These are phyloP conservation scores for Luffa acutangula DNA, from an alignment of 306 rosid species.

Conservation along the genomic window DNA sequence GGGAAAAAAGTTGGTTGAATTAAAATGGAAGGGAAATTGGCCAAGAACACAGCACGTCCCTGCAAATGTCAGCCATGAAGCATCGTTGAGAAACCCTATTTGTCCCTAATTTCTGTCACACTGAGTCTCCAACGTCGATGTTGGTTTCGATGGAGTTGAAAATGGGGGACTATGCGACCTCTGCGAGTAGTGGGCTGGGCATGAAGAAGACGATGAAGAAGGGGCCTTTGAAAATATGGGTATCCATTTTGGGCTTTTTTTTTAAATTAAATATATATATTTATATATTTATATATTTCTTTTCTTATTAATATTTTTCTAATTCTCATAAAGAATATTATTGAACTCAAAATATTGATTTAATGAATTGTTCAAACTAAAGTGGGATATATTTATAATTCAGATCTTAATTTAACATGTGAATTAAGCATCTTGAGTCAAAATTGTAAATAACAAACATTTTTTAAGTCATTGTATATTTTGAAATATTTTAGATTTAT, in stretches of 20 bases:
- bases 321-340: no score
- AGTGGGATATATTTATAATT: background rate
- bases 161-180: slow-evolving; percentile 63
- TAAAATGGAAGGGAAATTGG: slow-evolving; percentile 28
- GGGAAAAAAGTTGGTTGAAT: slow-evolving; percentile 19
- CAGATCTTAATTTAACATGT: background rate
- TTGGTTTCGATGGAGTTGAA: slow-evolving; percentile 24
- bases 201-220: slow-evolving; percentile 54
- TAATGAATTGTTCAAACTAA: background rate
- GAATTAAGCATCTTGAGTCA: background rate
- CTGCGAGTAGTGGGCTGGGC: slow-evolving; percentile 94
- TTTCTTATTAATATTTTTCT: background rate
- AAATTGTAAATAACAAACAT: background rate
- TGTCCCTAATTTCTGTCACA: slow-evolving; percentile 7
- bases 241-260: slow-evolving; percentile 70
- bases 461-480: background rate
- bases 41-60: slow-evolving; percentile 30
- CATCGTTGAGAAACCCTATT: slow-evolving; percentile 21
- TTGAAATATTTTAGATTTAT: background rate
- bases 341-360: background rate
- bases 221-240: slow-evolving; percentile 51
- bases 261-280: background rate
- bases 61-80: slow-evolving; percentile 57
- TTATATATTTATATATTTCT: background rate
- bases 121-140: slow-evolving; percentile 18